Percentiles rank a stretch among this genome's conserved stretches.
These are phyloP conservation scores for Allantophomopsis cytisporea DNA, from an alignment of 2,329 filamentous ascomycete genomes.

Conservation along the genomic window DNA sequence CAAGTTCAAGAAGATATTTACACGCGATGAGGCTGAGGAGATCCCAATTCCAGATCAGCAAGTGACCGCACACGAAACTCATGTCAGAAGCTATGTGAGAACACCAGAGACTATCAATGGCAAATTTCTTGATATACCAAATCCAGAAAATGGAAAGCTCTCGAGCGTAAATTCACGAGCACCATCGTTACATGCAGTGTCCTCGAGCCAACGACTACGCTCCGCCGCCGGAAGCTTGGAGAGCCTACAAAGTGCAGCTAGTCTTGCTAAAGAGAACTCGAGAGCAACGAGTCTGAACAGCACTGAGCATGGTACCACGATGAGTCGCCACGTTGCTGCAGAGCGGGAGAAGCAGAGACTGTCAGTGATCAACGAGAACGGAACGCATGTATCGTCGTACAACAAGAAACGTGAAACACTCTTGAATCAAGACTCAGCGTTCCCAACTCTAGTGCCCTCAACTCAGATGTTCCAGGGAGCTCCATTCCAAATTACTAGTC, in stretches of 20 bases:
- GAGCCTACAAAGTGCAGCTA: conserved; percentile 27
- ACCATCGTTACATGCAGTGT: conserved; percentile 33
- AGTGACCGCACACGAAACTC: conserved; percentile 25
- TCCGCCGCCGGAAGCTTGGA: conserved; percentile 42
- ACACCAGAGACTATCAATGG: conserved; percentile 15
- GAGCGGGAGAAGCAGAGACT: conserved; percentile 38
- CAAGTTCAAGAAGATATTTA: conserved; percentile 46
- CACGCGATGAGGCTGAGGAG: conserved; percentile 22
- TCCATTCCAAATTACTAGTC: conserved; percentile 5
- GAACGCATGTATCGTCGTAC: conserved; percentile 26
- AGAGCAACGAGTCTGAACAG: conserved; percentile 62
- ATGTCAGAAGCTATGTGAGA: conserved; percentile 12
- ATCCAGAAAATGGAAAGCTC: conserved; percentile 28
- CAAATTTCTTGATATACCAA: conserved; percentile 18
- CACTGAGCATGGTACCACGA: conserved; percentile 42
- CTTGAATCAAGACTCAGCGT: conserved; percentile 13
- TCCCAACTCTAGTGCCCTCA: conserved; percentile 10
- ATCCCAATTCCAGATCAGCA: conserved; percentile 34
- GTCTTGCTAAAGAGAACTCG: conserved; percentile 37
- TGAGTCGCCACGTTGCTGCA: conserved; percentile 16
- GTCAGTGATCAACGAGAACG: conserved; percentile 50
- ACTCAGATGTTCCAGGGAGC: conserved; percentile 5
- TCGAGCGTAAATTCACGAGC: conserved; percentile 33
- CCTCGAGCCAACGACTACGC: conserved; percentile 29
- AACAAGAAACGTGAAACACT: conserved; percentile 17